phyloP scores from a whole-genome alignment of 2,329 filamentous ascomycete species.

The Rhynchosporium secalis region DNA sequence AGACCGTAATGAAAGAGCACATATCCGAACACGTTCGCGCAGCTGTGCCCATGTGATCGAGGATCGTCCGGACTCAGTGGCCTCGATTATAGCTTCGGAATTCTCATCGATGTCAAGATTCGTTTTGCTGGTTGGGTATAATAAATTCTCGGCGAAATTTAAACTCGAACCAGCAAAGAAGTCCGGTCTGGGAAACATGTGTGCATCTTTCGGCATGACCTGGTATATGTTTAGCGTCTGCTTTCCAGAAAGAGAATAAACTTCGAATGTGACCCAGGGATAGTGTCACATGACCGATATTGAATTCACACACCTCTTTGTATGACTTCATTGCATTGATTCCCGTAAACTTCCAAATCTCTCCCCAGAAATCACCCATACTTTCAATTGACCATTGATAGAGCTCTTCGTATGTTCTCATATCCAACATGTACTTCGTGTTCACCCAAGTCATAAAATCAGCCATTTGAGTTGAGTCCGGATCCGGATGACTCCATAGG shows the following conservation, averaged over 20 bases:
- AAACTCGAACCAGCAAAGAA: constrained; percentile 80
- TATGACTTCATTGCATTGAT: constrained; percentile 68
- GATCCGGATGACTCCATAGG: constrained; percentile 72
- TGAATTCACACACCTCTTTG: constrained; percentile 51
- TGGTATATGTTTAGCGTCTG: constrained; percentile 40
- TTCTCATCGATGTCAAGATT: constrained; percentile 55
- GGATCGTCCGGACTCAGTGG: constrained; percentile 65
- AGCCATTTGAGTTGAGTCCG: constrained; percentile 68
- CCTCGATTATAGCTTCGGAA: constrained; percentile 72
- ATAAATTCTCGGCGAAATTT: constrained; percentile 94
- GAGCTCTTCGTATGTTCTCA: constrained; percentile 71
- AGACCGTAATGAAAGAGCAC: constrained; percentile 68
- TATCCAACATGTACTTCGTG: constrained; percentile 60
- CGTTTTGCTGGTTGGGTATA: constrained; percentile 62
- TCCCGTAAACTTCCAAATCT: constrained; percentile 80
- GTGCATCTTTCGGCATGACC: constrained; percentile 65
- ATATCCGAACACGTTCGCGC: constrained; percentile 73
- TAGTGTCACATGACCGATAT: constrained; percentile 12
- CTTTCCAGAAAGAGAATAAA: not conserved
- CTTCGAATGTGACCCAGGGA: not conserved
- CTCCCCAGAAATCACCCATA: constrained; percentile 76
- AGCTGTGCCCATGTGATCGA: constrained; percentile 76
- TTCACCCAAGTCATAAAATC: constrained; percentile 71
- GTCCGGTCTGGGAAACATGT: constrained; percentile 82
- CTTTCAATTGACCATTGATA: constrained; percentile 83